Conservation (phyloP, 352 stramenopile genomes). For the Phytophthora pistaciae region DNA sequence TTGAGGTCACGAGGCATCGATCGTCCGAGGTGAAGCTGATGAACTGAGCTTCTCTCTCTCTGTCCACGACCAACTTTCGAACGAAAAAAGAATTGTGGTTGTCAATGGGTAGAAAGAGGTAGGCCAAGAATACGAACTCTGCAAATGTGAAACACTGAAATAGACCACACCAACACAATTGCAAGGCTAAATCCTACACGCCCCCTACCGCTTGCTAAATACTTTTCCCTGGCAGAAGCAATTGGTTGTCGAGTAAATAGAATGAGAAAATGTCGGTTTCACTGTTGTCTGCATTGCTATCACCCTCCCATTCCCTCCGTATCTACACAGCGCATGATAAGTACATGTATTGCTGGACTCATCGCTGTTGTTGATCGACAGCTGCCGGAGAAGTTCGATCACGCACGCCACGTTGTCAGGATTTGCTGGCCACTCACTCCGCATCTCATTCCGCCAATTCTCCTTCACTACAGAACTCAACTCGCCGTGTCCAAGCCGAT, state of each 20-base stretch:
- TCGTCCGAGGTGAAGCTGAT: background rate
- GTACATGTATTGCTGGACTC: background rate
- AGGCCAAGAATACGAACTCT: background rate
- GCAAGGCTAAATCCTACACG: background rate
- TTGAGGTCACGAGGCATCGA: background rate
- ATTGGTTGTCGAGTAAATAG: background rate
- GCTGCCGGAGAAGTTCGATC: background rate
- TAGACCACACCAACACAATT: background rate
- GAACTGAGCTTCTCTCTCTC: background rate
- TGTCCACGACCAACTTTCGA: background rate
- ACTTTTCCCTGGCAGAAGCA: background rate
- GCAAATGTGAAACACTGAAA: background rate
- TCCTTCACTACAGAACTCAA: background rate
- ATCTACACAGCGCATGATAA: background rate
- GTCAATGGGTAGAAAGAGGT: background rate
- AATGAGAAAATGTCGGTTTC: background rate
- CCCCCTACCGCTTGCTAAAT: background rate
- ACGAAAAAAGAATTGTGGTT: background rate
- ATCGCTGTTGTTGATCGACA: background rate
- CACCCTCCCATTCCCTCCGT: background rate
- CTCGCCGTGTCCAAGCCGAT: background rate
- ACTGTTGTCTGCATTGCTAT: background rate
- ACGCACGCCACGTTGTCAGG: background rate
- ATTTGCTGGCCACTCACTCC: background rate
- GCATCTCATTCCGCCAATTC: background rate